A percentile compares a stretch with the other conserved stretches of the same genome.
Conservation (phyloP, 306 rosid genomes). For the Quercus variabilis region DNA sequence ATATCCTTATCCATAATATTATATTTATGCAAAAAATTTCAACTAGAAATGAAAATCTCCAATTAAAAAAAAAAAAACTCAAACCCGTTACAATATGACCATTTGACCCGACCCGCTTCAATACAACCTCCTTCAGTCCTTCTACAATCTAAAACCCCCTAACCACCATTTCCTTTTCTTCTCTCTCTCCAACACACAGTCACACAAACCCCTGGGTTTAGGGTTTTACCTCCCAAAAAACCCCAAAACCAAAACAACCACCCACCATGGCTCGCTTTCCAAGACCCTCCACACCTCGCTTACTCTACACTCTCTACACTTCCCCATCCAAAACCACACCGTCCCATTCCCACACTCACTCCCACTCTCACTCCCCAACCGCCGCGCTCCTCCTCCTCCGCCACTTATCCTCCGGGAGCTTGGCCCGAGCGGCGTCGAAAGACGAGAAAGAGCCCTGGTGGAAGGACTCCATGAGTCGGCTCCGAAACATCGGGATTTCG, state of each 20-base stretch:
- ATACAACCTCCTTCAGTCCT: too few species aligned
- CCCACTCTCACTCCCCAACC: slow-evolving; percentile 34
- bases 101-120: too few species aligned
- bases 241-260: slow-evolving; percentile 9
- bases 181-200: background rate
- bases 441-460: slow-evolving; percentile 84
- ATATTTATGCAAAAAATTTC: too few species aligned
- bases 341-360: slow-evolving; percentile 21
- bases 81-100: too few species aligned
- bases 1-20: too few species aligned
- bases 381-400: slow-evolving; percentile 52
- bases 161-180: background rate
- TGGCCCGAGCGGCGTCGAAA: slow-evolving; percentile 48
- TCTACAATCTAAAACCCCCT: too few species aligned
- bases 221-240: slow-evolving; percentile 37
- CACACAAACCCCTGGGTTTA: slow-evolving; percentile 28
- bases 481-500: slow-evolving; percentile 94
- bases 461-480: slow-evolving; percentile 76
- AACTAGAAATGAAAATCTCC: too few species aligned
- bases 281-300: slow-evolving; percentile 42
- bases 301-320: slow-evolving; percentile 33
- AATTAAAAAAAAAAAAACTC: too few species aligned
- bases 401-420: slow-evolving; percentile 48
- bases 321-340: slow-evolving; percentile 14
- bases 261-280: slow-evolving; percentile 44